Conservation (phyloP, 1,284 basidiomycete species). For the Sanghuangporus weigelae region DNA sequence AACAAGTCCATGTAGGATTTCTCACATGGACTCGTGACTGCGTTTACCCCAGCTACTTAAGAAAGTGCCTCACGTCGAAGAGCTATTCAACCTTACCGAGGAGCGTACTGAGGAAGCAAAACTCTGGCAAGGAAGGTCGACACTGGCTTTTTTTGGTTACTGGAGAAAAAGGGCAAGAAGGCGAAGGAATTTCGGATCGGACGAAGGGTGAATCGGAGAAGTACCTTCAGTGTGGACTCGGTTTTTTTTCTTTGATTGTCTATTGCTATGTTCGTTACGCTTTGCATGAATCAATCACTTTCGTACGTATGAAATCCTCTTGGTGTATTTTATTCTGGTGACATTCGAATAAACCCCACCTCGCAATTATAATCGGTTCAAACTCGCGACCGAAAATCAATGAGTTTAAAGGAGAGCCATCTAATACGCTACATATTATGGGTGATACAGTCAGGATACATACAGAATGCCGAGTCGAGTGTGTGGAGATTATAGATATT, state of each 20-base stretch:
- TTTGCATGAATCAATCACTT: background rate
- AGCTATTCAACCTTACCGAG: constrained; percentile 27
- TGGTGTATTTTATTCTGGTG: no score
- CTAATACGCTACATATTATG: no score
- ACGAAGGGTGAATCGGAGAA: constrained; percentile 25
- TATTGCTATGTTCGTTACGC: background rate
- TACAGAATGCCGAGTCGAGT: no score
- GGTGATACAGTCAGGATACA: no score
- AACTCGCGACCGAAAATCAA: no score
- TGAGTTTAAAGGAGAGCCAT: no score
- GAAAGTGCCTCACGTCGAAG: constrained; percentile 28
- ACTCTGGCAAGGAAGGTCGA: constrained; percentile 32
- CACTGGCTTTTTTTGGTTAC: constrained; percentile 29
- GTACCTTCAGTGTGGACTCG: constrained; percentile 1
- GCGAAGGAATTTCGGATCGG: constrained; percentile 29
- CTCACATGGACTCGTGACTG: background rate
- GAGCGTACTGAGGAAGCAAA: constrained; percentile 30
- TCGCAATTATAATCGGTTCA: no score
- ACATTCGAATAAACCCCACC: background rate
- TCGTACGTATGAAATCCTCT: no score
- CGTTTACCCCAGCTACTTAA: constrained; percentile 12
- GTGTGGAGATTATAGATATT: no score
- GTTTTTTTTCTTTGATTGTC: background rate
- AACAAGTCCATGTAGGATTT: background rate
- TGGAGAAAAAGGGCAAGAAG: constrained; percentile 32